Base-by-base conservation (phyloP, 148 eudicot genomes). In the Talinum fruticosum region DNA sequence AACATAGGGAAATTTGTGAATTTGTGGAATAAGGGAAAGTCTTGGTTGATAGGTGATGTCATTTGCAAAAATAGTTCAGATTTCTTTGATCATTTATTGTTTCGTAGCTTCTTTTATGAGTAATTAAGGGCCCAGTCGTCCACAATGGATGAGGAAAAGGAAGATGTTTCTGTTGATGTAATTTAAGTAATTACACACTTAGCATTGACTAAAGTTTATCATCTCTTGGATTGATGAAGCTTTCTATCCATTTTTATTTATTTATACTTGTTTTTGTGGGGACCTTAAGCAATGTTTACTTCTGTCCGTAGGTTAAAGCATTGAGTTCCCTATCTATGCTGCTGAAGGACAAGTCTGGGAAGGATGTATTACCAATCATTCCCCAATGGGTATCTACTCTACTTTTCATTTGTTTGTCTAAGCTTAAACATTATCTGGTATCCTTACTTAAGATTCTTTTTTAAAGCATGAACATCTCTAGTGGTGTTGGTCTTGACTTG, bases 341-440 rank as follows among this genome's bases (percentile, higher is more conserved):
- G 59, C 84, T 95, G 79, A 88, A 92, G 84, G 83, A 95, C 79
- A 91, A 90, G 84, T 77, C 92, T 61, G 86, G 91, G 83, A 90
- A 87, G 87, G 97, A 95, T 75, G 61, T 95, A 66, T 62, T 82
- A 71, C 86, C 86, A 1, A 89, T 92, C 62, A 85, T 92, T 75
- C 97, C 99, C 29, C 96, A 92, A 75, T 95, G 99, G 99, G 99
- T 95, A 91, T 81, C 86, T 53, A 70, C 49, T 57, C 54, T 44
- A 47, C 49, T 41, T 79, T 69, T 78, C 53, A 35, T 37, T 38
- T 64, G 47, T 19, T 29, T 71, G 37, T 62, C 34, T 80, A 19
- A 66, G 26, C 35, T 44, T 41, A 69, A 14, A 37, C 69, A 23
- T 53, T 68, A 15, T 10, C 15, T 49, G 19, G 16, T 38, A 4